Conservation (phyloP, 768 basidiomycete genomes). For the Auricularia sp. region DNA sequence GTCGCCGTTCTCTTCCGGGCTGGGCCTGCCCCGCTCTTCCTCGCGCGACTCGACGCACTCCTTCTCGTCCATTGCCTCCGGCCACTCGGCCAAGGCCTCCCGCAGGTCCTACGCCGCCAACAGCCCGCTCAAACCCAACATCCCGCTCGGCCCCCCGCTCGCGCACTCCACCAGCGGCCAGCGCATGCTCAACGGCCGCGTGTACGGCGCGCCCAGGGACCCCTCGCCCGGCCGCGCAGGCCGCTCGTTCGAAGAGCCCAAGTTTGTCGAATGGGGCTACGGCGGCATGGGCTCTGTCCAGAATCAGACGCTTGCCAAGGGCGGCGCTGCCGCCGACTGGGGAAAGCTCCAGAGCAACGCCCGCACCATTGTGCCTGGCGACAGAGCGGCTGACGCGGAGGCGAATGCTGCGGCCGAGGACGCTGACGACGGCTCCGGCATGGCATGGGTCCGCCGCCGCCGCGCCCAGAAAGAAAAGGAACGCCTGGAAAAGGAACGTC, state of each 20-base stretch:
- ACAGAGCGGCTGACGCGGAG: too few species aligned
- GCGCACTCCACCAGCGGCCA: conserved; percentile 27
- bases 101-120: background rate
- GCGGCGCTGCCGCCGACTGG: conserved; percentile 27
- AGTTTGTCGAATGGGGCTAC: conserved; percentile 90
- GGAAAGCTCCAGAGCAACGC: conserved; percentile 25
- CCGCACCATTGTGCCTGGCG: conserved; percentile 4
- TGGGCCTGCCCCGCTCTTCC: background rate
- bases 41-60: background rate
- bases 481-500: conserved; percentile 25
- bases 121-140: background rate
- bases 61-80: background rate
- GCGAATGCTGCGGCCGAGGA: conserved; percentile 29
- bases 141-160: conserved; percentile 9
- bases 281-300: conserved; percentile 66
- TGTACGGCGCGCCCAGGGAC: conserved; percentile 45
- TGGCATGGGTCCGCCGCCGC: conserved; percentile 69
- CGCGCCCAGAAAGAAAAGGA: conserved; percentile 43
- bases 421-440: conserved; percentile 75
- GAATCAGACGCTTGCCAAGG: conserved; percentile 10
- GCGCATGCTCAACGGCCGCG: conserved; percentile 75
- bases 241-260: conserved; percentile 47
- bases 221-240: background rate
- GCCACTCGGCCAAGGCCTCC: background rate
- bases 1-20: conserved; percentile 20